Evolutionary conservation across 2,329 filamentous ascomycete genomes (phyloP).

Genomic region (Penicillium hordei): DNA sequence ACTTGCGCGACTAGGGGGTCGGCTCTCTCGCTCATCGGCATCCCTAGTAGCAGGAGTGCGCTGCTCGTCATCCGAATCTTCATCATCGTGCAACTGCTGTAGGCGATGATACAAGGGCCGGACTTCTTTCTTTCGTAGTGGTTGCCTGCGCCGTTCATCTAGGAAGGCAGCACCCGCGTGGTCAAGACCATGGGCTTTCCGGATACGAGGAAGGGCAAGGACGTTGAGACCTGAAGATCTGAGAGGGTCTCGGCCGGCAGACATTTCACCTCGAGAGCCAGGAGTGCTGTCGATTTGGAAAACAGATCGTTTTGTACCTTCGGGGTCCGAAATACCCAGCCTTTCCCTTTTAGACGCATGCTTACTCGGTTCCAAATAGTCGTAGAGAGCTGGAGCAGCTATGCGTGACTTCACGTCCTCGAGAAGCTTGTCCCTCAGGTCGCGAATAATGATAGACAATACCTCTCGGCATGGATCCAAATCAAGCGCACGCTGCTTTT

Average conservation of each 20-base stretch:
- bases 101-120: slow-evolving; percentile 80
- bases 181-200: slow-evolving; percentile 62
- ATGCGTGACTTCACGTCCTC: slow-evolving; percentile 86
- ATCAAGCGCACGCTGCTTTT: slow-evolving; percentile 79
- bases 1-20: slow-evolving; percentile 70
- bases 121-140: slow-evolving; percentile 61
- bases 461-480: slow-evolving; percentile 89
- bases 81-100: slow-evolving; percentile 70
- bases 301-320: slow-evolving; percentile 57
- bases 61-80: slow-evolving; percentile 85
- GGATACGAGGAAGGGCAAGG: slow-evolving; percentile 69
- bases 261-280: slow-evolving; percentile 45
- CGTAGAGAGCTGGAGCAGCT: slow-evolving; percentile 74
- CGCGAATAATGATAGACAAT: slow-evolving; percentile 71
- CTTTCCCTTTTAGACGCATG: slow-evolving; percentile 77
- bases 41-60: slow-evolving; percentile 67
- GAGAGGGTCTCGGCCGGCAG: slow-evolving; percentile 42
- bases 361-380: slow-evolving; percentile 78
- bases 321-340: slow-evolving; percentile 71
- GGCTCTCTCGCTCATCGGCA: slow-evolving; percentile 82
- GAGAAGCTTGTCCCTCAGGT: slow-evolving; percentile 83
- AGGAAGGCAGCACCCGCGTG: slow-evolving; percentile 64
- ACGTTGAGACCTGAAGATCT: slow-evolving; percentile 53
- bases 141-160: slow-evolving; percentile 64
- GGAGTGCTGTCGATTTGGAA: slow-evolving; percentile 66